Evolutionary conservation across 371 early-diverging fungal genomes (phyloP).

Genomic region (Basidiobolus meristosporus): DNA sequence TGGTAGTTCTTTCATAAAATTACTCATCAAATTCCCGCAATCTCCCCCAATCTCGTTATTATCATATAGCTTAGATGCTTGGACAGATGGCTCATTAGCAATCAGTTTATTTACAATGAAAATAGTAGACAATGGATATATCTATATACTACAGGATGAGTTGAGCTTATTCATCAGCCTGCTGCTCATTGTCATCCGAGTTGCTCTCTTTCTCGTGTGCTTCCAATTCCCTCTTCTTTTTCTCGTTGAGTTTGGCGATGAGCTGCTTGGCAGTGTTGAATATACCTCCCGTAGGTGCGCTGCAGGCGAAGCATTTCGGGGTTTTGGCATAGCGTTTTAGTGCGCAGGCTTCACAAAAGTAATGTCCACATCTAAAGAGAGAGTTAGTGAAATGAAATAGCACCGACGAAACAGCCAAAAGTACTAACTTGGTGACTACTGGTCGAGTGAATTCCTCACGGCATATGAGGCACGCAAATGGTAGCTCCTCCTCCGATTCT

Average conservation of each 20-base stretch:
- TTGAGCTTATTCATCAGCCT: too few species aligned
- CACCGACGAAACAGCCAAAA: conserved; percentile 1
- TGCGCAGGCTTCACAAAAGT: conserved; percentile 92
- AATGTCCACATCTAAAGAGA: conserved; percentile 56
- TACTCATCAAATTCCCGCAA: too few species aligned
- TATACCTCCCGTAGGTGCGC: conserved; percentile 61
- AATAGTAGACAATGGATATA: too few species aligned
- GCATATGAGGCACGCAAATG: conserved; percentile 90
- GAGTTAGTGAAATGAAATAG: conserved; percentile 1
- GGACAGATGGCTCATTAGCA: too few species aligned
- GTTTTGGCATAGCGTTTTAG: conserved; percentile 53
- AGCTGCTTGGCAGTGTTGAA: conserved; percentile 74
- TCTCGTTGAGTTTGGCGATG: conserved; percentile 34
- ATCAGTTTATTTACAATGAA: too few species aligned
- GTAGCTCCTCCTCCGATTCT: conserved; percentile 46
- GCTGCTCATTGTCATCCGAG: neutral
- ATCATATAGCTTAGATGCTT: too few species aligned
- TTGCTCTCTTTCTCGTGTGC: neutral
- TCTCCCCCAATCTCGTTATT: too few species aligned
- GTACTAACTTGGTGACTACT: conserved; percentile 56
- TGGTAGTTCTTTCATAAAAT: too few species aligned
- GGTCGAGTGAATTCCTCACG: conserved; percentile 68
- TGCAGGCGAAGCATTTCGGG: conserved; percentile 85
- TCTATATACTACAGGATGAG: too few species aligned
- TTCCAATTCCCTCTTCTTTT: conserved; percentile 6